Evolutionary conservation across 192 early-diverging fungal species (phyloP).

Genomic region (Jimgerdemannia flammicorona): DNA sequence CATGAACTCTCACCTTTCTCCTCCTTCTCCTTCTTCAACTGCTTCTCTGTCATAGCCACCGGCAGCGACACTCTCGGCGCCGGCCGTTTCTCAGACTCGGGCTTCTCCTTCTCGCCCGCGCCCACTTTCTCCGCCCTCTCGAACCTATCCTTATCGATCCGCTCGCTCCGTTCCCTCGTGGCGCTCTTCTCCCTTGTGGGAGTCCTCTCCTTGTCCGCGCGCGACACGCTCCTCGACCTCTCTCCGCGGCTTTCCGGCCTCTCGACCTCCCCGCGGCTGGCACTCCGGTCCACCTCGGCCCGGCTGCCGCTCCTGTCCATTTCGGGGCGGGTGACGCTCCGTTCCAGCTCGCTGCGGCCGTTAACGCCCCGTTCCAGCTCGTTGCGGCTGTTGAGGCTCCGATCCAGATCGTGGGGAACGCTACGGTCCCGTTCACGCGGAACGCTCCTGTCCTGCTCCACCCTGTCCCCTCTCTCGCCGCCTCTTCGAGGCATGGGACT

Average conservation of each 20-base stretch:
- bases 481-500: background rate
- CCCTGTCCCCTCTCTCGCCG: background rate
- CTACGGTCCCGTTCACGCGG: background rate
- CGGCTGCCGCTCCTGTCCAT: background rate
- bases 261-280: background rate
- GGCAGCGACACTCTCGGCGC: background rate
- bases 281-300: background rate
- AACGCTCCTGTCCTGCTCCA: background rate
- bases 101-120: slow-evolving; percentile 7
- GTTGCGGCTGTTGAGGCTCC: background rate
- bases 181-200: background rate
- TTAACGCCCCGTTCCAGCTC: background rate
- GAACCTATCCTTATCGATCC: background rate
- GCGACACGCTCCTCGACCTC: background rate
- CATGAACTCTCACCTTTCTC: slow-evolving; percentile 6
- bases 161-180: background rate
- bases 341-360: background rate
- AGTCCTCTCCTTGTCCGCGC: background rate
- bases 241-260: background rate
- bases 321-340: background rate
- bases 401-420: background rate
- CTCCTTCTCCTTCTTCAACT: slow-evolving; percentile 11
- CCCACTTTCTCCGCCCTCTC: background rate
- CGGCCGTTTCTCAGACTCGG: slow-evolving; percentile 8
- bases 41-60: slow-evolving; percentile 1